Evolutionary conservation across 2,329 filamentous ascomycete species (phyloP).

Genomic region (Paraphoma chrysanthemicola): DNA sequence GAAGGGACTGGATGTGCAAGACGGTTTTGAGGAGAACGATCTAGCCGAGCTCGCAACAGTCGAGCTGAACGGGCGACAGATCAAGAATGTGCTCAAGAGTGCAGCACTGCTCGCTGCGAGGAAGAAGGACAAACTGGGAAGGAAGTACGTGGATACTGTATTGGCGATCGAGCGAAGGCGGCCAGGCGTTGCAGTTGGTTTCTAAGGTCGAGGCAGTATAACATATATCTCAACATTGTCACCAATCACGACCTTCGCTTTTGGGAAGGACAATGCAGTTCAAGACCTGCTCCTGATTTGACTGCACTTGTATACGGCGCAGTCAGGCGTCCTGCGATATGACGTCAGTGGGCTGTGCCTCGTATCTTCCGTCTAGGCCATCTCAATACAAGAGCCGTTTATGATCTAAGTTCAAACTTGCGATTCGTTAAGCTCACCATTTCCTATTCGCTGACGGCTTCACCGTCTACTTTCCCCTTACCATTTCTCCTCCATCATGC

Average conservation of each 20-base stretch:
- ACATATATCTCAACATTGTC: not conserved
- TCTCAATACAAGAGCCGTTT: not conserved
- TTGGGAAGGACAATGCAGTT: not conserved
- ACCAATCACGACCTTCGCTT: not conserved
- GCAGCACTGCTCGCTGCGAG: slow-evolving; percentile 29
- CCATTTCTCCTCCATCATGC: not conserved
- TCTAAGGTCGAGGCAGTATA: not conserved
- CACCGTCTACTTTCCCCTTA: not conserved
- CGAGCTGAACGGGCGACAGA: slow-evolving; percentile 58
- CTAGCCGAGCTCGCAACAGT: slow-evolving; percentile 49
- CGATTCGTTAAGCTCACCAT: not conserved
- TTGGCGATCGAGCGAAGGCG: slow-evolving; percentile 31
- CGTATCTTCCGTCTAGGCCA: not conserved
- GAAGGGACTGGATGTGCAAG: slow-evolving; percentile 8
- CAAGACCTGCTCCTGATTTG: not conserved
- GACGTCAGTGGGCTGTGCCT: not conserved
- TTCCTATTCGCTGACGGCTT: not conserved
- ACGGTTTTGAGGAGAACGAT: slow-evolving; percentile 32
- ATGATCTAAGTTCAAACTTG: not conserved
- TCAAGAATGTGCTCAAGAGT: slow-evolving; percentile 53
- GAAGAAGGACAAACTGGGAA: slow-evolving; percentile 20
- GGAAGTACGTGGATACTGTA: slow-evolving; percentile 35
- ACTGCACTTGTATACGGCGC: not conserved
- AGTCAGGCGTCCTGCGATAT: not conserved
- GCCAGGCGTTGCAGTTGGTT: slow-evolving; percentile 10